Evolutionary conservation across 179 eudicot species (phyloP), one percentile per base, ranked within the genome.

Genomic region (Carnegiea gigantea): DNA sequence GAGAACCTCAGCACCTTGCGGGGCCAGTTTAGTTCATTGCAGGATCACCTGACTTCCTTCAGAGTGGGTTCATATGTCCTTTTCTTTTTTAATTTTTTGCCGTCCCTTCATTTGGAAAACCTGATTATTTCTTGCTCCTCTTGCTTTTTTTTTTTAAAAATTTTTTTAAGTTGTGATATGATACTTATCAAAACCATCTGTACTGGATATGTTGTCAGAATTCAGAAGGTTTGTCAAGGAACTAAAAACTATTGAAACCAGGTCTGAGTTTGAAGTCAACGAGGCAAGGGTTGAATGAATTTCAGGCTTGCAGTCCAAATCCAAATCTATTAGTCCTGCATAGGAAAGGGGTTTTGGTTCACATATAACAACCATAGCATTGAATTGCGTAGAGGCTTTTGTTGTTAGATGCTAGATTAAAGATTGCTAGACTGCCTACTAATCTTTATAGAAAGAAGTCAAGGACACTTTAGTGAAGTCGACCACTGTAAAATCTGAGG

Each of bases 1-100:
- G 99, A 95, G 85, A 92, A 84, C 75, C 97, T 94, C 78, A 92
- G 99, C 88, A 87, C 88, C 71, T 88, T 92, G 83, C 91, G 89
- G 88, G 98, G 95, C 62, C 92, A 92, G 64, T 87, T 87, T 74
- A 88, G 49, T 72, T 90, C 97, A 53, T 78, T 95, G 92, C 94
- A 89, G 79, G 97, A 90, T 79, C 99, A 92, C 89, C 86, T 94
- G 78, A 82, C 90, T 83, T 86, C 92, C 26, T 86, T 91, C 54
- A 87, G 85, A 84, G 99, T 94, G 85, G 81, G 89, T 85, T 30
- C 14, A 49, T 76, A 54, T 12, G 14, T 48, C 6, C 30, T 73
- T 72, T 64, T 33, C 18, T 24, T 46, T 54, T 68, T n/a, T 60
- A 24, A 20, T 21, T 26, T n/a, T 70, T 70, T 48, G 43, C 20